A percentile compares a stretch with the other conserved stretches of the same genome.
phyloP scores from a whole-genome alignment of 805 yeast genomes.

The Saccharomycopsis fibuligera region DNA sequence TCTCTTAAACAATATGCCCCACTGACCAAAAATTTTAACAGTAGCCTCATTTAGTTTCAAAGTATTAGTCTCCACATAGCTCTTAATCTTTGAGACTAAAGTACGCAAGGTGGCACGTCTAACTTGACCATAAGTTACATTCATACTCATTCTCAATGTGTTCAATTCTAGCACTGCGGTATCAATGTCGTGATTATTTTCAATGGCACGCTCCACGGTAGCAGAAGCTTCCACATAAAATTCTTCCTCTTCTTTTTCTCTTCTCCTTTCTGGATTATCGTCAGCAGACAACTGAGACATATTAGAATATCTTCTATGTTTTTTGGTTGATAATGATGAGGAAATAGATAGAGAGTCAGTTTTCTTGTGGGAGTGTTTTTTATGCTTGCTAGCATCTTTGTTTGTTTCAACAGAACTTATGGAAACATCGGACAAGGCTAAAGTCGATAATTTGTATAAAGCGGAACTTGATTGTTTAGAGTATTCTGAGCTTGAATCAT shows the following conservation, averaged over 20 bases:
- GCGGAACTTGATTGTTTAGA: slow-evolving; percentile 26
- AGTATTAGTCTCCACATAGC: slow-evolving; percentile 72
- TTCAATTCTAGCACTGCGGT: slow-evolving; percentile 89
- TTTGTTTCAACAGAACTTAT: slow-evolving; percentile 35
- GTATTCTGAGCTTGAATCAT: slow-evolving; percentile 9
- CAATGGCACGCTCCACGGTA: slow-evolving; percentile 86
- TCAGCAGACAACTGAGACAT: slow-evolving; percentile 11
- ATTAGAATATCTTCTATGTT: slow-evolving; percentile 12
- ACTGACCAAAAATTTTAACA: slow-evolving; percentile 63
- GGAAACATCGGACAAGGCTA: slow-evolving; percentile 53
- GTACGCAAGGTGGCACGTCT: slow-evolving; percentile 75
- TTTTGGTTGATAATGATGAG: neutral
- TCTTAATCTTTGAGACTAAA: slow-evolving; percentile 58
- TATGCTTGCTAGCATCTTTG: neutral
- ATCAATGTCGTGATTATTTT: slow-evolving; percentile 86
- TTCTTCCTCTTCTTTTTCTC: slow-evolving; percentile 56
- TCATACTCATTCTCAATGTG: slow-evolving; percentile 95
- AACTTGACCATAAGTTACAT: slow-evolving; percentile 90
- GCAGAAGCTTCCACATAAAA: slow-evolving; percentile 89
- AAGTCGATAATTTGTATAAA: slow-evolving; percentile 40
- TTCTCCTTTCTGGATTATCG: slow-evolving; percentile 30
- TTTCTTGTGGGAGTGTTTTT: neutral
- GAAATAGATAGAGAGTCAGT: neutral
- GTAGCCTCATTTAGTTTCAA: slow-evolving; percentile 72
- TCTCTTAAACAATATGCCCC: slow-evolving; percentile 78